Evolutionary conservation across 2,329 filamentous ascomycete genomes (phyloP).

Genomic region (Alternaria brassicae): DNA sequence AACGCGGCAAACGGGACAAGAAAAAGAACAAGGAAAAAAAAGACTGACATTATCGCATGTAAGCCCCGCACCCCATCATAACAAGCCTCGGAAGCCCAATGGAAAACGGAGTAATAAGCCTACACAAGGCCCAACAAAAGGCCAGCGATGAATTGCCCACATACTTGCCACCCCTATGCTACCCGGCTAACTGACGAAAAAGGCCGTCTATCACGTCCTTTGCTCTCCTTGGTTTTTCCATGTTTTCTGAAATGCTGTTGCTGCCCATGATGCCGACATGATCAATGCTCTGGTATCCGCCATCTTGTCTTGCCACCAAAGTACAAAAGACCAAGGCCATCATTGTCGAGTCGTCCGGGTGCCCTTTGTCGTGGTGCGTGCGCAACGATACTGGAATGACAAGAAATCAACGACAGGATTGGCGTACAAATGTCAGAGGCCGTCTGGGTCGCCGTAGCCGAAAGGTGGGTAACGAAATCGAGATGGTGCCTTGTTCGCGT

Average conservation of each 20-base stretch:
- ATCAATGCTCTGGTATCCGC: conserved; percentile 15
- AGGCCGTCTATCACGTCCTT: conserved; percentile 35
- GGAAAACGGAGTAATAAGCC: conserved; percentile 9
- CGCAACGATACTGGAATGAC: conserved; percentile 29
- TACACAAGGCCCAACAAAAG: conserved; percentile 3
- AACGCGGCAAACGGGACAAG: conserved; percentile 31
- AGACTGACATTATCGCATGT: conserved; percentile 35
- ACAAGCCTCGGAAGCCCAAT: conserved; percentile 22
- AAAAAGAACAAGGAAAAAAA: conserved; percentile 28
- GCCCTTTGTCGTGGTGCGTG: conserved; percentile 12
- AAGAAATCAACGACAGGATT: conserved; percentile 30
- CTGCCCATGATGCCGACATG: conserved; percentile 1
- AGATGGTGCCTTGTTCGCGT: conserved; percentile 40
- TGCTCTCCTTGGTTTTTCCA: conserved; percentile 17
- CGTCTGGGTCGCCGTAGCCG: conserved; percentile 41
- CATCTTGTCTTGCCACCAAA: conserved; percentile 36
- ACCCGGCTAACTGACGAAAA: conserved; percentile 15
- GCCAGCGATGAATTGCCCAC: conserved; percentile 12
- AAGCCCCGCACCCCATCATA: conserved; percentile 15
- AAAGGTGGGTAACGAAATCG: conserved; percentile 46
- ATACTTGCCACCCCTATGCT: conserved; percentile 11
- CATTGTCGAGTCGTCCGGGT: conserved; percentile 21
- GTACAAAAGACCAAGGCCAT: conserved; percentile 27
- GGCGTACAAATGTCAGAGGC: conserved; percentile 39
- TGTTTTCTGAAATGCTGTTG: conserved; percentile 5